Evolutionary conservation across 495 filamentous ascomycete genomes (phyloP).

Genomic region (Tetracladium marchalianum): DNA sequence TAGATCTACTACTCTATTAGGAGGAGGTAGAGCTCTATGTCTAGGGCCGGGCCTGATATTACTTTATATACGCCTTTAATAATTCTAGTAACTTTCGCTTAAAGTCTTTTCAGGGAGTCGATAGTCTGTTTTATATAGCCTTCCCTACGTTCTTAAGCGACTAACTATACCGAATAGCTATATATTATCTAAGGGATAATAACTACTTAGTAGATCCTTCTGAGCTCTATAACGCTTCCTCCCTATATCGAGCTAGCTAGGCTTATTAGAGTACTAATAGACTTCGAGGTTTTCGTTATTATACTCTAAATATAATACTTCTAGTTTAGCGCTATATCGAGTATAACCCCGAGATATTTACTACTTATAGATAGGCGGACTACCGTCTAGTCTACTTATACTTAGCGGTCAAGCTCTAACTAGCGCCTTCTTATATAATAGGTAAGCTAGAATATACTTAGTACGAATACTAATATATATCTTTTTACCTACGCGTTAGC

Average conservation of each 20-base stretch:
- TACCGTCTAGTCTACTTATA: constrained; percentile 2
- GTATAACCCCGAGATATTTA: constrained; percentile 7
- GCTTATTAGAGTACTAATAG: not conserved
- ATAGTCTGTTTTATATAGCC: constrained; percentile 3
- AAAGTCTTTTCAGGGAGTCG: not conserved
- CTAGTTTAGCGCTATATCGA: constrained; percentile 4
- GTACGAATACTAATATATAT: not conserved
- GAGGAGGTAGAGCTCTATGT: constrained; percentile 2
- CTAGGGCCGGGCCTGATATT: constrained; percentile 2
- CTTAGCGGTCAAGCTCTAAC: not conserved
- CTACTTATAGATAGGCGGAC: not conserved
- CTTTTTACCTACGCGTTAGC: not conserved
- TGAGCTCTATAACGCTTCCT: not conserved
- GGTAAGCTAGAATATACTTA: constrained; percentile 4
- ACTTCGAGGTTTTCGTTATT: not conserved
- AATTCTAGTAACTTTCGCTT: constrained; percentile 1
- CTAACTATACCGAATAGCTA: constrained; percentile 1
- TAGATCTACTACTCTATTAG: not conserved
- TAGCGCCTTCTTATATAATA: constrained; percentile 2
- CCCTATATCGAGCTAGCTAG: constrained; percentile 3
- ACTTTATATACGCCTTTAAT: constrained; percentile 2
- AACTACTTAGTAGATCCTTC: constrained; percentile 20
- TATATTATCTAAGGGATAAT: constrained; percentile 3
- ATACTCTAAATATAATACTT: constrained; percentile 2
- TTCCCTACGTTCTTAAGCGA: not conserved